Evolutionary conservation across 2,329 filamentous ascomycete species (phyloP).

Genomic region (Polychaeton citri): DNA sequence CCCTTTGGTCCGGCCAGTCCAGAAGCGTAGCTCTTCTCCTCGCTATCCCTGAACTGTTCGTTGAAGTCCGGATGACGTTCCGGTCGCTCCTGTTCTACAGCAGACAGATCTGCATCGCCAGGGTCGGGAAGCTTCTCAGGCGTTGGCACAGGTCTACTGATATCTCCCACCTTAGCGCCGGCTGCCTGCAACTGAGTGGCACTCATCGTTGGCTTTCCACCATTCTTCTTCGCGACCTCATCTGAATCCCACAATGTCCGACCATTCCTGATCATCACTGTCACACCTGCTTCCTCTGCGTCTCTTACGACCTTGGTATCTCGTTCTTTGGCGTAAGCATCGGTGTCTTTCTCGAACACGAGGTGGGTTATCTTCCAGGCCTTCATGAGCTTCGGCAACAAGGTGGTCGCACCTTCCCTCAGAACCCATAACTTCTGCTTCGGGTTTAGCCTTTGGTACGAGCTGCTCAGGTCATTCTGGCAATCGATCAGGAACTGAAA

Average conservation of each 20-base stretch:
- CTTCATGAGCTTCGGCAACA: conserved; percentile 60
- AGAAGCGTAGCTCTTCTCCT: conserved; percentile 43
- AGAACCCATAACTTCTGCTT: conserved; percentile 60
- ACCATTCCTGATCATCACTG: conserved; percentile 51
- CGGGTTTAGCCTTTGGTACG: conserved; percentile 54
- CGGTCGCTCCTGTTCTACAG: conserved; percentile 44
- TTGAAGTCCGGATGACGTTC: conserved; percentile 47
- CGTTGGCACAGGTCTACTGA: conserved; percentile 47
- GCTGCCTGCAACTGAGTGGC: conserved; percentile 52
- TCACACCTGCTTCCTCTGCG: conserved; percentile 52
- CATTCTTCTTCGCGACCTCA: conserved; percentile 50
- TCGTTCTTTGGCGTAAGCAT: conserved; percentile 54
- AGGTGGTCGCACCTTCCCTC: conserved; percentile 56
- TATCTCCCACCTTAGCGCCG: conserved; percentile 47
- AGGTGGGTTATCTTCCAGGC: conserved; percentile 62
- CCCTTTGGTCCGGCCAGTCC: conserved; percentile 51
- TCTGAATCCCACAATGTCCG: conserved; percentile 64
- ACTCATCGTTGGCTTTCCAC: conserved; percentile 61
- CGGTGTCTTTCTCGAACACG: conserved; percentile 68
- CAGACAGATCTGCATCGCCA: conserved; percentile 43
- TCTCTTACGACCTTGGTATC: conserved; percentile 46
- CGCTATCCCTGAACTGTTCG: conserved; percentile 36
- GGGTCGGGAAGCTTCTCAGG: conserved; percentile 51
- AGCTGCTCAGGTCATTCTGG: conserved; percentile 54
- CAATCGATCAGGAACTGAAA: conserved; percentile 69